These are phyloP conservation scores for Cucurbita maxima DNA, from an alignment of 306 rosid genomes.

Conservation along the genomic window DNA sequence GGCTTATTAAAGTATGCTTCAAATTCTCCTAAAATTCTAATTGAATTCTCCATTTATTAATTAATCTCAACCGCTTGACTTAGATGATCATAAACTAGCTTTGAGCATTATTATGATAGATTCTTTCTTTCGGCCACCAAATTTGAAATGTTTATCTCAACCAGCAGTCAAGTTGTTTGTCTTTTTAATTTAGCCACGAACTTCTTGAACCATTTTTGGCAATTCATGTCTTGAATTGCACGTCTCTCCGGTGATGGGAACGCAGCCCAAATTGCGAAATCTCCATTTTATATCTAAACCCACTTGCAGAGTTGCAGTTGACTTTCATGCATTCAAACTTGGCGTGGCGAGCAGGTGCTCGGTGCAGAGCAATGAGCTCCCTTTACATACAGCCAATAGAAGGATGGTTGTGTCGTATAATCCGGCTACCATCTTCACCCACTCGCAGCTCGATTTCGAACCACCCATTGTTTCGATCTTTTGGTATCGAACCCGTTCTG, in stretches of 20 bases:
- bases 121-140: too few relatives aligned
- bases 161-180: too few relatives aligned
- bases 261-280: neutral
- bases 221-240: too few relatives aligned
- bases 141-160: too few relatives aligned
- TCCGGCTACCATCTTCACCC: neutral
- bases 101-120: too few relatives aligned
- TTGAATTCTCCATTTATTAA: too few relatives aligned
- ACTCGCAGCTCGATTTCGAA: neutral
- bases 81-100: too few relatives aligned
- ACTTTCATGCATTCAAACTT: neutral
- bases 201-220: too few relatives aligned
- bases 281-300: neutral
- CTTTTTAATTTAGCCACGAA: too few relatives aligned
- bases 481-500: neutral
- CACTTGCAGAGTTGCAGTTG: neutral
- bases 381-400: neutral
- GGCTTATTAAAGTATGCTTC: too few relatives aligned
- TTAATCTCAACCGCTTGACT: too few relatives aligned
- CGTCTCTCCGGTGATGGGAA: neutral
- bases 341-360: conserved; percentile 1
- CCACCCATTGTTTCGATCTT: neutral
- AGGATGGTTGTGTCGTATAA: neutral
- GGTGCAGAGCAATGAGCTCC: neutral
- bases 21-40: too few relatives aligned